phyloP scores from a whole-genome alignment of 2,329 filamentous ascomycete species.

The Rutstroemia sp. region DNA sequence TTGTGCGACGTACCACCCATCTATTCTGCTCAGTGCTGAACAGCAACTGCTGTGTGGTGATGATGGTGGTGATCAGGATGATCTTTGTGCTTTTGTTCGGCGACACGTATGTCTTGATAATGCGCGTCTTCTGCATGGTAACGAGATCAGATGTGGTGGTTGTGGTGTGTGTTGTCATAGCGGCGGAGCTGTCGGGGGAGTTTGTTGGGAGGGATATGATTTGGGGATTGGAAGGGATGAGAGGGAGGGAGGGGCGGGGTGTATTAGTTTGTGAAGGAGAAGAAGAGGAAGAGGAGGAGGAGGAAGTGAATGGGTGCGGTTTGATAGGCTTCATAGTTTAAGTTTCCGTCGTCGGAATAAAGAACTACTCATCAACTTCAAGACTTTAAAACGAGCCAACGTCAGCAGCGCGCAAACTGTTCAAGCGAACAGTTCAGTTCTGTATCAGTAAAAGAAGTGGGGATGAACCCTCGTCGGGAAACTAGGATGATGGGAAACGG shows the following conservation, averaged over 20 bases:
- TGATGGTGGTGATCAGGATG: not conserved
- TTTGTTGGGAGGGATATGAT: too few relatives aligned
- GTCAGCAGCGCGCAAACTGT: not conserved
- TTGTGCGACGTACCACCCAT: not conserved
- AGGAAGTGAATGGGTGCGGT: not conserved
- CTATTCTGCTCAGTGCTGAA: not conserved
- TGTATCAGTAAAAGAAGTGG: not conserved
- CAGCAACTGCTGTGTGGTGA: not conserved
- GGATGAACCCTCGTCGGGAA: not conserved
- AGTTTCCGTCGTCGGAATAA: not conserved
- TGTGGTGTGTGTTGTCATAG: not conserved
- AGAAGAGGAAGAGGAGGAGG: not conserved
- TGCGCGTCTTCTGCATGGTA: not conserved
- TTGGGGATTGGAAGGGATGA: too few relatives aligned
- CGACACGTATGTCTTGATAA: not conserved
- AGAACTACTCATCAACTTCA: not conserved
- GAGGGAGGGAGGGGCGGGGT: not conserved
- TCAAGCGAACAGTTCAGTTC: not conserved
- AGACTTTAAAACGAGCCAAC: not conserved
- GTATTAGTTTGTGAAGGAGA: not conserved
- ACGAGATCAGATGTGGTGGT: not conserved
- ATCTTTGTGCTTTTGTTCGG: not conserved
- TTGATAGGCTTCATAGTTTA: not conserved
- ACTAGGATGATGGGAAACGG: not conserved
- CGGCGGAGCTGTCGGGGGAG: too few relatives aligned